Conservation (phyloP, 768 basidiomycete species). For the Podaxis mareebaensis region DNA sequence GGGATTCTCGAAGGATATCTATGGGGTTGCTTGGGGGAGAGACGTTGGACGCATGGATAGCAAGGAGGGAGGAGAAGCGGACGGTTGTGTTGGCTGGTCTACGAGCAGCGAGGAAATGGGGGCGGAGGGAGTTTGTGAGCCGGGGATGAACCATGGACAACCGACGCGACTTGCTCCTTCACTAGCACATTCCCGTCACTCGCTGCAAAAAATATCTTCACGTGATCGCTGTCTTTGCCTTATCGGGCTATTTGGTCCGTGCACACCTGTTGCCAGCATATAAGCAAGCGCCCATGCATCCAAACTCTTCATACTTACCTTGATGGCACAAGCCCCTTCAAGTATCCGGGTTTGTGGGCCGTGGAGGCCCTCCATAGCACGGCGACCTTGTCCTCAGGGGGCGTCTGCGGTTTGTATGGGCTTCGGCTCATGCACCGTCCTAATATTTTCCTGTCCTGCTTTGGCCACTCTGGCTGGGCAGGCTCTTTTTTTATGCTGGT, state of each 20-base stretch:
- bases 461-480: slow-evolving; percentile 60
- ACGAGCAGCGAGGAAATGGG: slow-evolving; percentile 4
- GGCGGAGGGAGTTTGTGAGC: slow-evolving; percentile 9
- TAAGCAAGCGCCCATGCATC: not conserved
- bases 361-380: slow-evolving; percentile 19
- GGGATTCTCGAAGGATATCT: not conserved
- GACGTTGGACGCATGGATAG: not conserved
- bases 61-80: not conserved
- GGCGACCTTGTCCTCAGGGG: slow-evolving; percentile 24
- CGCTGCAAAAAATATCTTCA: not conserved
- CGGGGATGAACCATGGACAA: slow-evolving; percentile 17
- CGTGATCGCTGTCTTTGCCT: not conserved
- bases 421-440: slow-evolving; percentile 75
- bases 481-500: slow-evolving; percentile 30
- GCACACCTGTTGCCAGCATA: not conserved
- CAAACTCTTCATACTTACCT: slow-evolving; percentile 20
- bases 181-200: not conserved
- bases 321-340: slow-evolving; percentile 21
- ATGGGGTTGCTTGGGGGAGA: not conserved
- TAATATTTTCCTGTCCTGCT: slow-evolving; percentile 74
- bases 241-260: slow-evolving; percentile 14
- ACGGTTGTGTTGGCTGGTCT: not conserved
- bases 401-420: slow-evolving; percentile 52
- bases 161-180: slow-evolving; percentile 7
- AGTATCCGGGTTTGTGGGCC: slow-evolving; percentile 18